These are phyloP conservation scores for Magnolia changhungtana DNA, from an alignment of 164 flowering plant species.

Conservation along the genomic window DNA sequence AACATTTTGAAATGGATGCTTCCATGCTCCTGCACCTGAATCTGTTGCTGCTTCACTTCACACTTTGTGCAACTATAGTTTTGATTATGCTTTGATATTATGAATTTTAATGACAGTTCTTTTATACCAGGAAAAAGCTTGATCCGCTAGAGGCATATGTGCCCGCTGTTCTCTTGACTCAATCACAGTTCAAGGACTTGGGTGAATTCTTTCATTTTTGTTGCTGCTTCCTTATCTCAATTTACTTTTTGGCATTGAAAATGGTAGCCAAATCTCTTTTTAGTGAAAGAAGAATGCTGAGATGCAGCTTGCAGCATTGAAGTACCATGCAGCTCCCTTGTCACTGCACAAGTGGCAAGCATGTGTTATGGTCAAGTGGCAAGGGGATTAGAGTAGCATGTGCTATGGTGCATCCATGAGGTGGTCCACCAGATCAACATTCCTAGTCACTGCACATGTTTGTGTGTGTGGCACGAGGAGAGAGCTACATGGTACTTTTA, in stretches of 20 bases:
- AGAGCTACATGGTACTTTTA: too few relatives aligned
- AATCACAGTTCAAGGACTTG: constrained; percentile 71
- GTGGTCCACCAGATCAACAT: not conserved
- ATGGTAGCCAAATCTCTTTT: not conserved
- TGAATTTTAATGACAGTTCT: not conserved
- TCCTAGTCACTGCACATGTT: not conserved
- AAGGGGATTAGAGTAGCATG: not conserved
- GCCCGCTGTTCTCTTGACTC: constrained; percentile 73
- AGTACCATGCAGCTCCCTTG: too few relatives aligned
- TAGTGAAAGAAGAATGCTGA: too few relatives aligned
- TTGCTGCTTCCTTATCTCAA: not conserved
- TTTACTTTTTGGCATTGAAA: not conserved
- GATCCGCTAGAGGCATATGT: constrained; percentile 87
- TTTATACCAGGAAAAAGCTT: constrained; percentile 70
- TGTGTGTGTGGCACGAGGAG: not conserved
- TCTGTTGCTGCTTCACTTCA: too few relatives aligned
- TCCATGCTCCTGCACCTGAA: too few relatives aligned
- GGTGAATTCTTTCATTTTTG: constrained; percentile 32
- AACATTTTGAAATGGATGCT: too few relatives aligned
- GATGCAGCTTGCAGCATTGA: too few relatives aligned
- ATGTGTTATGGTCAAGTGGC: not conserved
- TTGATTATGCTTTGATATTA: constrained; percentile 4
- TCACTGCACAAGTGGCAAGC: not conserved
- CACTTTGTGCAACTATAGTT: not conserved
- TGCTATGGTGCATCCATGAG: not conserved